A percentile compares a stretch with the other conserved stretches of the same genome.
Conservation (phyloP, 345 rosid genomes). For the Litchi chinensis region DNA sequence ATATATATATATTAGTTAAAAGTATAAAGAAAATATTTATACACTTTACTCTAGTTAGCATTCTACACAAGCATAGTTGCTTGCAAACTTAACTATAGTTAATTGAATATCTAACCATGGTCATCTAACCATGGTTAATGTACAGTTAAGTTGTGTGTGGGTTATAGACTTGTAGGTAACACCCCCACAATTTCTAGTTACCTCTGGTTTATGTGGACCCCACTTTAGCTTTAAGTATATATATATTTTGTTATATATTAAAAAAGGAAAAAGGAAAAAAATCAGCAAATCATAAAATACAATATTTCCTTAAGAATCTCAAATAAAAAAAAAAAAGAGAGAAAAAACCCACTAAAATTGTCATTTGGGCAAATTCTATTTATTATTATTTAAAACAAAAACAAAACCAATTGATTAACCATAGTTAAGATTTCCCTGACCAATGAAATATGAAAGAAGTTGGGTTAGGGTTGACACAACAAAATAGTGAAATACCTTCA, state of each 20-base stretch:
- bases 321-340: background rate
- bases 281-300: background rate
- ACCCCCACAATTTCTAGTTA: background rate
- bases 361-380: background rate
- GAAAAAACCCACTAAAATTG: no score
- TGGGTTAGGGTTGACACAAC: slow-evolving; percentile 12
- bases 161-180: slow-evolving; percentile 1
- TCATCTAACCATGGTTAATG: slow-evolving; percentile 12
- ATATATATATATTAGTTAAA: no score
- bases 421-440: slow-evolving; percentile 13
- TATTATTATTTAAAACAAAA: no score
- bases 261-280: no score
- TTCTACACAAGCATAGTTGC: background rate
- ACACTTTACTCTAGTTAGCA: background rate
- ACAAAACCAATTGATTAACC: slow-evolving; percentile 22
- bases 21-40: background rate
- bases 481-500: slow-evolving; percentile 10
- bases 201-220: slow-evolving; percentile 10
- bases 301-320: background rate
- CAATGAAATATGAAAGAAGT: background rate
- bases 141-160: no score
- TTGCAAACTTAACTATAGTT: slow-evolving; percentile 5
- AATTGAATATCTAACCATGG: background rate
- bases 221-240: background rate
- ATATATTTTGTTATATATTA: background rate